These are phyloP conservation scores for Homolaphlyctis polyrhiza DNA, from an alignment of 371 early-diverging fungal species.

Conservation along the genomic window DNA sequence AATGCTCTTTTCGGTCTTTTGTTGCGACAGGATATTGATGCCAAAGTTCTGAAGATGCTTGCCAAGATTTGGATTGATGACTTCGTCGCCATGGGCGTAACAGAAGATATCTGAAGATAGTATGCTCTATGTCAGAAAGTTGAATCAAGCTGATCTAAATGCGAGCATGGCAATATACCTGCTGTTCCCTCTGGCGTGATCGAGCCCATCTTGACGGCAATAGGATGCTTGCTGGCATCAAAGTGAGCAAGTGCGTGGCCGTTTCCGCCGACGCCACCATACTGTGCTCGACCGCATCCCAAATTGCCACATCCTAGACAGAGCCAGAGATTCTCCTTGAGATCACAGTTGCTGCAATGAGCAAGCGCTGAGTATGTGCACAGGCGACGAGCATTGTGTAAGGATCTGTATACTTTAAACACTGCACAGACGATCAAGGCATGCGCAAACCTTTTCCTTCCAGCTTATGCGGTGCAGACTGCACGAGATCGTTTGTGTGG, in stretches of 20 bases:
- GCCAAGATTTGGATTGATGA: slow-evolving; percentile 71
- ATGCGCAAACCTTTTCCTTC: slow-evolving; percentile 16
- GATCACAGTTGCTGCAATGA: slow-evolving; percentile 83
- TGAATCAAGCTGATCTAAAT: slow-evolving; percentile 1
- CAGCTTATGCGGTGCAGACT: slow-evolving; percentile 35
- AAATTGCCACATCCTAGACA: slow-evolving; percentile 61
- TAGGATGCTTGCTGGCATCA: slow-evolving; percentile 74
- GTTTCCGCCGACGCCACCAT: slow-evolving; percentile 99
- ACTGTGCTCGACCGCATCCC: slow-evolving; percentile 77
- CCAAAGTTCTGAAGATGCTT: slow-evolving; percentile 81
- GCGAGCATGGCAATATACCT: slow-evolving; percentile 35
- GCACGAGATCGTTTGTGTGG: slow-evolving; percentile 70
- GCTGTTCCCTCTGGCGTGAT: slow-evolving; percentile 97
- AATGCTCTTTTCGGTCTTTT: slow-evolving; percentile 89
- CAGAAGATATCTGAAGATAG: slow-evolving; percentile 77
- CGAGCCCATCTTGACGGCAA: slow-evolving; percentile 89
- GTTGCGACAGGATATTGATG: slow-evolving; percentile 72
- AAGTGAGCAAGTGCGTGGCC: slow-evolving; percentile 93
- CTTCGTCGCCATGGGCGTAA: slow-evolving; percentile 83
- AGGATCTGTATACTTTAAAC: no score
- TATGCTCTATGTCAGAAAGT: background rate
- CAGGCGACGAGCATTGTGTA: no score
- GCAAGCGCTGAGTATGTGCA: slow-evolving; percentile 64
- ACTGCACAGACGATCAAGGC: background rate
- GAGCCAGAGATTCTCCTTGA: slow-evolving; percentile 68